Base-by-base conservation (phyloP, 78 protist genomes). In the Cavenderia fasciculata region DNA sequence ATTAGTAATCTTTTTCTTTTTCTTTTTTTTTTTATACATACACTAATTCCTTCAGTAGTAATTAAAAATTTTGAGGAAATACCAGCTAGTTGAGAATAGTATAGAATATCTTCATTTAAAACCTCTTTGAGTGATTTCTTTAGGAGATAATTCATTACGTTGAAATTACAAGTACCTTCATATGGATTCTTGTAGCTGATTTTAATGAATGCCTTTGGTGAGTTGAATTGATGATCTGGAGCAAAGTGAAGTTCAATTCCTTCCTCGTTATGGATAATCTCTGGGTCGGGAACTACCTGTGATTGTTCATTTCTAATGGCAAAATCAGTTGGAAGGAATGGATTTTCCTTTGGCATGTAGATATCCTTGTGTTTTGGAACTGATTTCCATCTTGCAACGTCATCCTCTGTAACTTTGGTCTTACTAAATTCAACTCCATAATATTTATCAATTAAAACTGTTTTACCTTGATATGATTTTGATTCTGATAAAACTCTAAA, bases 271-370 rank as follows among this genome's bases (percentile, higher is more conserved):
- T 41, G 68, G 0, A 87, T n/a, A 1, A 31, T n/a, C 7, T 73
- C 47, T 25, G 85, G 76, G 8, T 46, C 57, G 0, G 6, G 51
- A n/a, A 63, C 74, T 0, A 29, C 6, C 4, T 62, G 72, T 21
- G 56, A 54, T 56, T 68, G 87, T 46, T 18, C 40, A 0, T 47
- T n/a, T 57, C 78, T 90, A 12, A 90, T 73, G 33, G 65, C 38
- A 8, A 79, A 72, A 19, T 90, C 70, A 0, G 49, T 23, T 46
- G 94, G 94, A 4, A 70, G 34, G 33, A 66, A 90, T 46, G 68
- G 84, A 43, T 90, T 90, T 21, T n/a, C 49, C 1, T 4, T 27
- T 38, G 94, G 94, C 21, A 59, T 27, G 38, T 23, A 63, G 2
- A 73, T 19, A 1, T 34, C 8, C 1, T 2, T 0, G 16, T 21